Conservation (phyloP, 73 alveolate species). For the Stentor roeselii region DNA sequence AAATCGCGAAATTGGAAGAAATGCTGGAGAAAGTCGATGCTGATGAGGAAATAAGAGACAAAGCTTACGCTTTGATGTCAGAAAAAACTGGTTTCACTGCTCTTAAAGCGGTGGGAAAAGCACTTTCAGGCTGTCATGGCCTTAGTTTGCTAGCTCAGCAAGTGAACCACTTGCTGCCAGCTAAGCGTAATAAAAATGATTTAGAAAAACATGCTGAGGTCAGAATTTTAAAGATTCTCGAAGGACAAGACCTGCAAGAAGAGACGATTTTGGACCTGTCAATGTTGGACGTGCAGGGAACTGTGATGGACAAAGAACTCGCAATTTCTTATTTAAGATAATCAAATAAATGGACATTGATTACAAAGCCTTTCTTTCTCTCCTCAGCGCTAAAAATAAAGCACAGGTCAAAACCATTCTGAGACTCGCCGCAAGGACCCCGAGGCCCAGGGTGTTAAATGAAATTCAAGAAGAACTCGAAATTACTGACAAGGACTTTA, state of each 20-base stretch:
- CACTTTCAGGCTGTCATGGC: too few species aligned
- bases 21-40: background rate
- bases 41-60: background rate
- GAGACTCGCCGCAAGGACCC: conserved; percentile 13
- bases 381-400: background rate
- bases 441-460: background rate
- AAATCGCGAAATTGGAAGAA: background rate
- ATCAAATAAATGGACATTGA: conserved; percentile 19
- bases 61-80: background rate
- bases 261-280: too few species aligned
- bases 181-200: too few species aligned
- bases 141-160: too few species aligned
- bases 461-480: conserved; percentile 12
- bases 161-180: too few species aligned
- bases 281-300: too few species aligned
- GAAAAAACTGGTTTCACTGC: background rate
- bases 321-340: background rate
- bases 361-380: background rate
- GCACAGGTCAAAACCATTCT: conserved; percentile 13
- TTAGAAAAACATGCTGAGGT: too few species aligned
- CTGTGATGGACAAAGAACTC: too few species aligned
- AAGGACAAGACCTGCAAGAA: too few species aligned
- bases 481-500: conserved; percentile 8
- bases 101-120: too few species aligned
- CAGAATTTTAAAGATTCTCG: too few species aligned